Conservation (phyloP, 1,284 basidiomycete genomes). For the Vanrija pseudolonga region DNA sequence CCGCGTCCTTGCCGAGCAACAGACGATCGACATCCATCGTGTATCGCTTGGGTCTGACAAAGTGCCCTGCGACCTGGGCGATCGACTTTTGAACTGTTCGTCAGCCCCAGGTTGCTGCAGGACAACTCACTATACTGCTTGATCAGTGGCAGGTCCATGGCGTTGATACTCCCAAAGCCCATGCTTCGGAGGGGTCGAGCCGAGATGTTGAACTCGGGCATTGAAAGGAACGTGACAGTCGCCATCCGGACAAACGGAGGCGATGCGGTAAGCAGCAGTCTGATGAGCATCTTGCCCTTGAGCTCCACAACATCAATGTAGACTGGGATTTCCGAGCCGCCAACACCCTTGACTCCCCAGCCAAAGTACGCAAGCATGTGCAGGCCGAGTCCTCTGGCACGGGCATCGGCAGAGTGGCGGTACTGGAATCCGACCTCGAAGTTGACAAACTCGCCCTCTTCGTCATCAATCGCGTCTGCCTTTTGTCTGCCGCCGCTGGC, state of each 20-base stretch:
- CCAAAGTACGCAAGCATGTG: conserved; percentile 47
- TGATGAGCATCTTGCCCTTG: conserved; percentile 33
- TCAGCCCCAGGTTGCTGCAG: too few relatives aligned
- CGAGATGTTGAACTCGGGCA: conserved; percentile 48
- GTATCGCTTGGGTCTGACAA: conserved; percentile 45
- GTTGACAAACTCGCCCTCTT: conserved; percentile 46
- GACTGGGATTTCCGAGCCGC: conserved; percentile 40
- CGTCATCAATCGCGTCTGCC: conserved; percentile 17
- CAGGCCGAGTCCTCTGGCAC: conserved; percentile 38
- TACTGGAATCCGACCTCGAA: conserved; percentile 47
- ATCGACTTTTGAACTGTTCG: conserved; percentile 36
- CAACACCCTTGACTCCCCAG: conserved; percentile 45
- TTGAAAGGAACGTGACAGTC: conserved; percentile 42
- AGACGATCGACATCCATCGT: conserved; percentile 48
- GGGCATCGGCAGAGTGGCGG: conserved; percentile 21
- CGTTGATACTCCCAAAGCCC: conserved; percentile 40
- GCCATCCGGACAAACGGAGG: conserved; percentile 47
- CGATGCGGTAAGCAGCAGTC: conserved; percentile 45
- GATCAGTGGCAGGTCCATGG: conserved; percentile 46
- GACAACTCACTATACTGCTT: conserved; percentile 29
- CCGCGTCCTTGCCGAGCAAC: conserved; percentile 40
- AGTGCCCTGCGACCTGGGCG: conserved; percentile 41
- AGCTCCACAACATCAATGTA: conserved; percentile 42
- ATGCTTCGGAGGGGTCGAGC: conserved; percentile 42
- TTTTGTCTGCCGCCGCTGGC: neutral